Conservation (phyloP, 306 rosid genomes). For the Castanospermum australe region DNA sequence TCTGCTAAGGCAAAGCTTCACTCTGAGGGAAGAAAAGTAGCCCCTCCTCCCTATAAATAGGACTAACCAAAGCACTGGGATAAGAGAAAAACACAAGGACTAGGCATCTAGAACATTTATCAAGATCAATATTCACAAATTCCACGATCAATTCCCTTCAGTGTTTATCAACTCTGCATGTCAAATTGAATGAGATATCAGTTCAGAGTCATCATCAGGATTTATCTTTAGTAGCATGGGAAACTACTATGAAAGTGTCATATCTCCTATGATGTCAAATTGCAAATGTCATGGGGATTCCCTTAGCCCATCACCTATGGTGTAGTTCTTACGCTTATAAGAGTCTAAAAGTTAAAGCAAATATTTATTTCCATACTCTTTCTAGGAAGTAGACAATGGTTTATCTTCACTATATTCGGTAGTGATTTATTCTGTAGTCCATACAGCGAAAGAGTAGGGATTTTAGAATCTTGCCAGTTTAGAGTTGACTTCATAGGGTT, state of each 20-base stretch:
- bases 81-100: slow-evolving; percentile 5
- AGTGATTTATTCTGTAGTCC: background rate
- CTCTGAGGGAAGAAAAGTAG: background rate
- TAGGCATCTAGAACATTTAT: slow-evolving; percentile 40
- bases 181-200: too few relatives aligned
- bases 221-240: slow-evolving; percentile 4
- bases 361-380: too few relatives aligned
- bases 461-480: slow-evolving; percentile 28
- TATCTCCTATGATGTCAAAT: background rate
- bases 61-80: slow-evolving; percentile 14
- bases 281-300: background rate
- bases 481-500: slow-evolving; percentile 26
- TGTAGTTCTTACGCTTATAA: background rate
- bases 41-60: slow-evolving; percentile 30
- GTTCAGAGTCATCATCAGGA: too few relatives aligned
- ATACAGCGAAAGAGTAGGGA: background rate
- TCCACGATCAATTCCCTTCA: slow-evolving; percentile 27
- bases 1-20: background rate
- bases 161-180: background rate
- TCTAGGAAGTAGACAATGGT: too few relatives aligned
- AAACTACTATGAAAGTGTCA: background rate
- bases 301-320: slow-evolving; percentile 13
- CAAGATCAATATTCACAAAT: slow-evolving; percentile 29
- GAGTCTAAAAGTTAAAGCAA: background rate
- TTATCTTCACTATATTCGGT: background rate